Percentiles rank a stretch among this genome's conserved stretches.
Evolutionary conservation across 176 grass and related monocot genomes (phyloP).

Genomic region (Avena eriantha): DNA sequence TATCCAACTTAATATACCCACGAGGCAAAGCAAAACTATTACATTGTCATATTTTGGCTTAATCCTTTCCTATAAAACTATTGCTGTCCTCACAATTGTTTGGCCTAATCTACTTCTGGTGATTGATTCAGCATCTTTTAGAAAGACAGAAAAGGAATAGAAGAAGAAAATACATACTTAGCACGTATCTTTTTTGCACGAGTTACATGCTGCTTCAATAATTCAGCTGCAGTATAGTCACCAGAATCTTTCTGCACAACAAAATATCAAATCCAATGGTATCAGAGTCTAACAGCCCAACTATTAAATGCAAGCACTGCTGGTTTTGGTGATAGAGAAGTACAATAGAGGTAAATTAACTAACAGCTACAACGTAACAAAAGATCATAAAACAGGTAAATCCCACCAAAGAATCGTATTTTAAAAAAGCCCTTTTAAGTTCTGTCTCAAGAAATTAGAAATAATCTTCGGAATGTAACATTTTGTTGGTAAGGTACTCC

Average conservation of each 20-base stretch:
- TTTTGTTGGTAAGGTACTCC: not conserved
- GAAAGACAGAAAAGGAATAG: not conserved
- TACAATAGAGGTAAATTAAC: not conserved
- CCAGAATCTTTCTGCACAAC: slow-evolving; percentile 52
- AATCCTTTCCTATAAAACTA: not conserved
- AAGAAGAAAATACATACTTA: slow-evolving; percentile 42
- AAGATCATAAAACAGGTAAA: slow-evolving; percentile 27
- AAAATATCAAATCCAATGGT: slow-evolving; percentile 35
- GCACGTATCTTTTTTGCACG: slow-evolving; percentile 64
- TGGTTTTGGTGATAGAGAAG: slow-evolving; percentile 17
- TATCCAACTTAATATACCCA: not conserved
- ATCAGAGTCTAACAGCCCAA: not conserved
- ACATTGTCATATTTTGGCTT: slow-evolving; percentile 1
- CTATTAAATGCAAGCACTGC: not conserved
- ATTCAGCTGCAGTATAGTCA: slow-evolving; percentile 52
- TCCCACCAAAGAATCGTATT: slow-evolving; percentile 8
- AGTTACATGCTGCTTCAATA: slow-evolving; percentile 67
- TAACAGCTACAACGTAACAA: not conserved
- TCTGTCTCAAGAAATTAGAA: not conserved
- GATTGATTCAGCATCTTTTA: slow-evolving; percentile 8
- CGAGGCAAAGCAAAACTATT: not conserved
- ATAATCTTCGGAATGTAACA: not conserved
- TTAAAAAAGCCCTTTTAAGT: not conserved
- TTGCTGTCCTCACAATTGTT: not conserved
- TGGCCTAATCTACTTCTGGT: not conserved